Evolutionary conservation across 257 asterid genomes (phyloP), one percentile per base, ranked within the genome.

Genomic region (Plantago major): DNA sequence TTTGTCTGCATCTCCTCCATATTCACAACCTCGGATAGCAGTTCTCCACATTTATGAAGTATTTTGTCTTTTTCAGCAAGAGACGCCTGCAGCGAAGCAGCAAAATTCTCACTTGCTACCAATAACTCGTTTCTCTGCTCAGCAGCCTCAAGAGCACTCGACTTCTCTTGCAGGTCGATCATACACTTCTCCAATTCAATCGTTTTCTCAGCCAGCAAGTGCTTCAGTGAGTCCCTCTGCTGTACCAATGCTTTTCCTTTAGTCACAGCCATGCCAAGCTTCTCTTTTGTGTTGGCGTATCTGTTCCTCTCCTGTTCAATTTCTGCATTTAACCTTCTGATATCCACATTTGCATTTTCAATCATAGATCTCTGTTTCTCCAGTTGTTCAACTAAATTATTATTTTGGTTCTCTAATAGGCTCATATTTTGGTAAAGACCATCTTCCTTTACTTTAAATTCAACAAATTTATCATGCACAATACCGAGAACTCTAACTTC

Each of bases 161-260:
- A 77, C 77, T 89, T 86, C 67, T 84, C 97, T 75, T 84, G 87
- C 72, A 84, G 76, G 65, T 82, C 91, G 67, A 52, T 60, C 58
- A 73, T 75, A 73, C 68, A 75, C 58, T 71, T 82, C 60, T 85
- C 88, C 74, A 93, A 55, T 75, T 87, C 82, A 22, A 79, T 78
- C 5, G 94, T 79, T 78, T 87, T 93, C 59, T 93, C 97, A 71
- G 88, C 79, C 75, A 93, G 70, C 44, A 77, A 73, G 72, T 87
- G 92, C 78, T 87, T 93, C 72, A 93, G 77, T 4, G 84, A 80
- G 68, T 93, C 99, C 55, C 99, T 79, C 48, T 93, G 85, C 75
- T 93, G 97, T 64, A 93, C 96, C 79, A 89, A 79, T n/a, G 91
- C 95, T 87, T 93, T 93, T 62, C 99, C 99, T 79, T 86, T 93